phyloP scores from a whole-genome alignment of 108 stramenopile genomes.

The Fistulifera solaris region DNA sequence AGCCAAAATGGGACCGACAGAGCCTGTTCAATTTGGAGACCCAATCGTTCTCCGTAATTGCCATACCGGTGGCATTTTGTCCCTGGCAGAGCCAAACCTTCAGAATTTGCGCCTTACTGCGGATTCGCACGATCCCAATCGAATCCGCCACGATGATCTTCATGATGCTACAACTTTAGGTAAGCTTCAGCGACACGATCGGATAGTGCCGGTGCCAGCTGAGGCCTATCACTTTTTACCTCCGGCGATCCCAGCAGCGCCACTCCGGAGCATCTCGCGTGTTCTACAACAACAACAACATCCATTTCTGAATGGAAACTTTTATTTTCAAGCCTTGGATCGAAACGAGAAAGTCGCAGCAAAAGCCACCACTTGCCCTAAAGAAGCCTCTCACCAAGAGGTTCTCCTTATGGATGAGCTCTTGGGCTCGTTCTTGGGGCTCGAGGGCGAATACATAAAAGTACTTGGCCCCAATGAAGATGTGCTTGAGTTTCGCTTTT shows the following conservation, averaged over 20 bases:
- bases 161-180: constrained; percentile 6
- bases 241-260: neutral
- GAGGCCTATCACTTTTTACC: neutral
- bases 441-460: constrained; percentile 49
- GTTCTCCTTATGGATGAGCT: constrained; percentile 59
- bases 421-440: constrained; percentile 71
- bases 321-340: constrained; percentile 4
- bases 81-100: constrained; percentile 14
- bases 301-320: neutral
- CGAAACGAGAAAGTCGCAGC: constrained; percentile 12
- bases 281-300: too few species aligned
- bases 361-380: neutral
- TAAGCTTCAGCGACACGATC: constrained; percentile 1
- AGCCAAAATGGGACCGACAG: neutral
- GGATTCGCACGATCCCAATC: constrained; percentile 19
- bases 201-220: neutral
- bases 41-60: constrained; percentile 51
- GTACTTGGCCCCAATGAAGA: neutral
- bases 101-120: constrained; percentile 4
- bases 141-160: constrained; percentile 15
- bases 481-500: constrained; percentile 19
- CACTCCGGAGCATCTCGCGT: neutral
- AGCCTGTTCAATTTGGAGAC: constrained; percentile 48
- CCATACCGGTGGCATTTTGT: constrained; percentile 55
- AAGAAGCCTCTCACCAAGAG: constrained; percentile 28